These are phyloP conservation scores for Calonectria pauciramosa DNA, from an alignment of 2,329 filamentous ascomycete species.

Conservation along the genomic window DNA sequence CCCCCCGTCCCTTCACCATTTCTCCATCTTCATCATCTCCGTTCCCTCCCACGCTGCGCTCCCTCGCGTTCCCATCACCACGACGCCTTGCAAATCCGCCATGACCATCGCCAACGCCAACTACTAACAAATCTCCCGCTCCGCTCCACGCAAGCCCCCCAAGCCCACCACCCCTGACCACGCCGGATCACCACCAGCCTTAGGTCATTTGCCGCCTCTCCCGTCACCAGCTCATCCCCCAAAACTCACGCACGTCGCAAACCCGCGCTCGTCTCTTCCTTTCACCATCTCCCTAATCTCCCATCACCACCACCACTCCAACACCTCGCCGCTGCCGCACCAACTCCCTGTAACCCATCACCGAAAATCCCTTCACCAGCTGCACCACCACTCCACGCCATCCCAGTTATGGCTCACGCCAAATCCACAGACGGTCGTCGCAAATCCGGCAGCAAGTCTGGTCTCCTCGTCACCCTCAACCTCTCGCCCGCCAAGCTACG, in stretches of 20 bases:
- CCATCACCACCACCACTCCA: constrained; percentile 30
- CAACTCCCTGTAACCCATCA: constrained; percentile 27
- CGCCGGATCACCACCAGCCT: constrained; percentile 47
- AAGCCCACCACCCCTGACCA: constrained; percentile 48
- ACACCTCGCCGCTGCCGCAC: constrained; percentile 26
- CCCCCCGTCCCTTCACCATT: constrained; percentile 43
- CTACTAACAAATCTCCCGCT: constrained; percentile 43
- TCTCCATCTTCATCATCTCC: constrained; percentile 38
- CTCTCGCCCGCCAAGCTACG: constrained; percentile 65
- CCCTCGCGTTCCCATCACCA: constrained; percentile 42
- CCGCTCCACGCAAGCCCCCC: constrained; percentile 48
- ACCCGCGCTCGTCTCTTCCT: constrained; percentile 18
- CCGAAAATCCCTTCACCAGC: constrained; percentile 15
- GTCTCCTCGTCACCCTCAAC: constrained; percentile 65
- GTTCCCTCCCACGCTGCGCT: constrained; percentile 28
- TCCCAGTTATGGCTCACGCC: constrained; percentile 50
- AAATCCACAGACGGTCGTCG: constrained; percentile 53
- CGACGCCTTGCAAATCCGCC: constrained; percentile 40
- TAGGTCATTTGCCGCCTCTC: constrained; percentile 45
- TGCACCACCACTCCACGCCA: background rate
- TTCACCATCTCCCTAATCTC: constrained; percentile 28
- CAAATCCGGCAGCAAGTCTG: constrained; percentile 54
- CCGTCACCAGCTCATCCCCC: constrained; percentile 43
- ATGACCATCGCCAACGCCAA: constrained; percentile 44
- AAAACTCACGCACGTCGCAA: constrained; percentile 32